Evolutionary conservation across 768 basidiomycete genomes (phyloP).

Genomic region (Collybiopsis confluens): DNA sequence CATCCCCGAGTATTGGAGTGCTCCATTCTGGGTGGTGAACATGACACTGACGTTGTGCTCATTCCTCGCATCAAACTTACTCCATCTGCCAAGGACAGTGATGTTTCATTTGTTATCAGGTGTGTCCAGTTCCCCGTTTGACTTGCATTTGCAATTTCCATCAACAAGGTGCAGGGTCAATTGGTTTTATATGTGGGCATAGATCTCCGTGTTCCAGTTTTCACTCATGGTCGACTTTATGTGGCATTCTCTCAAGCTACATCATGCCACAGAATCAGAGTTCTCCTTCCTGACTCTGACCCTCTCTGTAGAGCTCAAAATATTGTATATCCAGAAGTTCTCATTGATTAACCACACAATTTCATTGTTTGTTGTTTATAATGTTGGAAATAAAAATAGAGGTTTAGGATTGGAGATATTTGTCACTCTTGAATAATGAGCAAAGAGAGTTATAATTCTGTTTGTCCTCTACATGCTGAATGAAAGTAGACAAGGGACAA

Average conservation of each 20-base stretch:
- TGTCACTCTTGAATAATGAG: no score
- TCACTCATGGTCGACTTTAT: conserved; percentile 42
- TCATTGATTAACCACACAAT: neutral
- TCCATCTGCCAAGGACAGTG: conserved; percentile 18
- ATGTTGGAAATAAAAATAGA: neutral
- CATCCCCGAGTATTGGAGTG: conserved; percentile 29
- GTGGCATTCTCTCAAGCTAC: conserved; percentile 34
- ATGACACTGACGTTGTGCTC: conserved; percentile 28
- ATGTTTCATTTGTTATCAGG: conserved; percentile 24
- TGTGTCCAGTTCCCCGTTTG: conserved; percentile 38
- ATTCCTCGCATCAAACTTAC: conserved; percentile 35
- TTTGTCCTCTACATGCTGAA: no score
- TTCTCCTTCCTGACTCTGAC: conserved; percentile 15
- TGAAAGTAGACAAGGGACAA: no score
- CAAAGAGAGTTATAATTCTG: no score
- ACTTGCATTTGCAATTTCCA: conserved; percentile 42
- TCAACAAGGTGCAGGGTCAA: conserved; percentile 49
- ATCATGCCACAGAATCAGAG: conserved; percentile 20
- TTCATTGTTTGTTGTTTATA: no score
- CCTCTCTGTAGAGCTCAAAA: conserved; percentile 13
- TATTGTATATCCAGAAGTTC: conserved; percentile 21
- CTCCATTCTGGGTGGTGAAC: conserved; percentile 29
- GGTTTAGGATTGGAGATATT: no score
- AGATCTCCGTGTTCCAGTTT: conserved; percentile 31
- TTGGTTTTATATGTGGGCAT: conserved; percentile 37